phyloP scores from a whole-genome alignment of 2,329 filamentous ascomycete species.

The Scytalidium lignicola region DNA sequence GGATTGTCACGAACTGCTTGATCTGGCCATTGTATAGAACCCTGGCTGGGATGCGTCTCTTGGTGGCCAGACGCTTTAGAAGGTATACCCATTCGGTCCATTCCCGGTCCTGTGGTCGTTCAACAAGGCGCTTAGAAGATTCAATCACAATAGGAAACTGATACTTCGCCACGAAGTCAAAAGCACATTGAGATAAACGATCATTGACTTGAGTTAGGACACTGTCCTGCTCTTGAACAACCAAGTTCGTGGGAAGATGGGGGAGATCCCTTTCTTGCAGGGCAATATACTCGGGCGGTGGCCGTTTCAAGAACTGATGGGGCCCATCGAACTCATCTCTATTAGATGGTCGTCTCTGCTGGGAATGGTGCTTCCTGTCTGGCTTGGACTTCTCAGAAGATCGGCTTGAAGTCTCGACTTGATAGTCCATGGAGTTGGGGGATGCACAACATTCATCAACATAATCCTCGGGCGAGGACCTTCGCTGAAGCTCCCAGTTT shows the following conservation, averaged over 20 bases:
- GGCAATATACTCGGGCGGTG: slow-evolving; percentile 64
- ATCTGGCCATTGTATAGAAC: slow-evolving; percentile 87
- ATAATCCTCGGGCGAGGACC: slow-evolving; percentile 27
- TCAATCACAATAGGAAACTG: slow-evolving; percentile 84
- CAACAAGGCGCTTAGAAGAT: slow-evolving; percentile 53
- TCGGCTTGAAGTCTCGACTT: slow-evolving; percentile 45
- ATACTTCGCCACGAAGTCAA: slow-evolving; percentile 87
- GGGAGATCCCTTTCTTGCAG: slow-evolving; percentile 76
- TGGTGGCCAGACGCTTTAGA: slow-evolving; percentile 78
- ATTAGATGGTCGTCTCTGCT: slow-evolving; percentile 69
- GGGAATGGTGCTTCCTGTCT: slow-evolving; percentile 39
- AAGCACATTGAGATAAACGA: slow-evolving; percentile 77
- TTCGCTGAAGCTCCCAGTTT: slow-evolving; percentile 27
- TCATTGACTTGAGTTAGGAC: slow-evolving; percentile 79
- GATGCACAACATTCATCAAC: slow-evolving; percentile 43
- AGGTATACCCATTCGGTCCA: slow-evolving; percentile 93
- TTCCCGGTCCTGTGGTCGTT: slow-evolving; percentile 70
- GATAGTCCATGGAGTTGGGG: slow-evolving; percentile 56
- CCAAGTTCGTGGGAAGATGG: slow-evolving; percentile 74
- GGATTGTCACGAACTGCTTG: slow-evolving; percentile 82
- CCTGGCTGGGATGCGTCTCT: slow-evolving; percentile 76
- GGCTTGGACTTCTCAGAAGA: slow-evolving; percentile 40
- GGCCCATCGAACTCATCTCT: slow-evolving; percentile 87
- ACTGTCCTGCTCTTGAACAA: slow-evolving; percentile 78
- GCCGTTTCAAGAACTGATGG: slow-evolving; percentile 73